Evolutionary conservation across 441 rosid genomes (phyloP).

Genomic region (Euphorbia corollata): DNA sequence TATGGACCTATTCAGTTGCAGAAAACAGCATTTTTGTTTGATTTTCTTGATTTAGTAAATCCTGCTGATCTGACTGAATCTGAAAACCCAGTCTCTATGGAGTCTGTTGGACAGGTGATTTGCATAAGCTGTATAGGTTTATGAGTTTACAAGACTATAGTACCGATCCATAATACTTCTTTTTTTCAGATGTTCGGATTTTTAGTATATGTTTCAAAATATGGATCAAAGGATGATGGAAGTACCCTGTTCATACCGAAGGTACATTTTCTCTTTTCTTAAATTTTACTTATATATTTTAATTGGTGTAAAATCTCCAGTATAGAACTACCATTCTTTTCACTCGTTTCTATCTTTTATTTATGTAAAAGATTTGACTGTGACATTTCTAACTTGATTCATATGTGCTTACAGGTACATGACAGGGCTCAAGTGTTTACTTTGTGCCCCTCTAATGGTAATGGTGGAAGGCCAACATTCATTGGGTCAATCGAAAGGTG

Average conservation of each 20-base stretch:
- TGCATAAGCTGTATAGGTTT: conserved; percentile 5
- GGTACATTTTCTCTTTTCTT: conserved; percentile 31
- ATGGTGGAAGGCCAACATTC: conserved; percentile 38
- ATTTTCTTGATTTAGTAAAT: conserved; percentile 44
- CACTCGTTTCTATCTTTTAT: neutral
- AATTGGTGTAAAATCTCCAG: neutral
- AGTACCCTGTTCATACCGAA: conserved; percentile 53
- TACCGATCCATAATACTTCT: conserved; percentile 1
- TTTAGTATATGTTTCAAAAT: conserved; percentile 57
- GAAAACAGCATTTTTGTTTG: conserved; percentile 47
- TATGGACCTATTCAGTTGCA: conserved; percentile 62
- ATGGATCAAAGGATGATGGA: conserved; percentile 37
- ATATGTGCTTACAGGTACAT: conserved; percentile 54
- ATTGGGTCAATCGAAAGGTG: conserved; percentile 64
- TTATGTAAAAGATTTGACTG: too few species aligned
- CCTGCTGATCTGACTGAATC: conserved; percentile 40
- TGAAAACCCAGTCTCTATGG: conserved; percentile 65
- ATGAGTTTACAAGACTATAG: neutral
- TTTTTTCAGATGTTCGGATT: conserved; percentile 76
- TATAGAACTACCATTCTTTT: neutral
- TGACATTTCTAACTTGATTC: conserved; percentile 1
- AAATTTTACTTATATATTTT: neutral
- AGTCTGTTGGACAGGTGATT: conserved; percentile 70
- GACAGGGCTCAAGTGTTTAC: conserved; percentile 84
- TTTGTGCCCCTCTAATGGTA: conserved; percentile 45